Conservation (phyloP, 2,329 filamentous ascomycete species). For the Diplodia intermedia region DNA sequence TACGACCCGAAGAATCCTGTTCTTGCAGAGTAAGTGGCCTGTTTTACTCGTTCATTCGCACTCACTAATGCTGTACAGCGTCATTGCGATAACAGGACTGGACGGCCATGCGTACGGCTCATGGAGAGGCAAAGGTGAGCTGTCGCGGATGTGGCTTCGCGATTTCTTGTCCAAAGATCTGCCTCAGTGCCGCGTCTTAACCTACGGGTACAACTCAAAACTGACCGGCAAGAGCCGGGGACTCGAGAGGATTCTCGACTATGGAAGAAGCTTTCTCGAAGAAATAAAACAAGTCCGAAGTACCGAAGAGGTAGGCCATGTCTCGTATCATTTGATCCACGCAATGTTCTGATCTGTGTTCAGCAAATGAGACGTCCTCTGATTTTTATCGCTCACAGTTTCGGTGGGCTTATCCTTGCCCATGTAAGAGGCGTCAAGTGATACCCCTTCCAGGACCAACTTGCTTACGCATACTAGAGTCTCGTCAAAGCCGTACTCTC, state of each 20-base stretch:
- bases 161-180: constrained; percentile 40
- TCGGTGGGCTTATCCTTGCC: background rate
- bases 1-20: constrained; percentile 31
- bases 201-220: constrained; percentile 48
- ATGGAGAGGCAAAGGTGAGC: constrained; percentile 38
- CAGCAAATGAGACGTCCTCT: background rate
- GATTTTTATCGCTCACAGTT: background rate
- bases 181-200: constrained; percentile 42
- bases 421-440: background rate
- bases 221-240: constrained; percentile 37
- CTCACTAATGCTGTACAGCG: constrained; percentile 31
- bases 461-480: background rate
- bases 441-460: background rate
- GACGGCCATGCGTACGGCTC: constrained; percentile 45
- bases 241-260: constrained; percentile 38
- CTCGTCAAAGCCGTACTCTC: background rate
- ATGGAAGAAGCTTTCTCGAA: constrained; percentile 6
- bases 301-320: background rate
- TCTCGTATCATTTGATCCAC: no score
- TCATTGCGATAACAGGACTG: constrained; percentile 42
- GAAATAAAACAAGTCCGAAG: background rate
- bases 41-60: no score
- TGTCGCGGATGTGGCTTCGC: constrained; percentile 42
- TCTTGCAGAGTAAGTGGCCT: background rate
- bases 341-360: no score